phyloP scores from a whole-genome alignment of 495 filamentous ascomycete species.

The Daldinia concentrica region DNA sequence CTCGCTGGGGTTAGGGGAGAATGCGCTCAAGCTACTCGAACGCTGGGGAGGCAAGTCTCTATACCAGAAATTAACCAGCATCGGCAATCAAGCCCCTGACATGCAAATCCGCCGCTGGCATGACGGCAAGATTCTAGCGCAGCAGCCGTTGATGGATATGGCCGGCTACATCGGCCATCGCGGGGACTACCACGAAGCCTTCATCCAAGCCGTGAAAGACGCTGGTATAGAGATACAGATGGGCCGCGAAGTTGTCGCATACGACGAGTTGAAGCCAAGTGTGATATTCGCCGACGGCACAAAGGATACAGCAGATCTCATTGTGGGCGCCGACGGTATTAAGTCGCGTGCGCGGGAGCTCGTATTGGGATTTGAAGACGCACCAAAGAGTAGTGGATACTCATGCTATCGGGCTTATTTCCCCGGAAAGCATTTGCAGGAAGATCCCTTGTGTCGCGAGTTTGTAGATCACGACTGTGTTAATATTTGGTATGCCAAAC shows the following conservation, averaged over 20 bases:
- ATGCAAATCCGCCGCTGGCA: constrained; percentile 64
- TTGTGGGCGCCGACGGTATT: constrained; percentile 56
- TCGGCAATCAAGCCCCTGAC: constrained; percentile 62
- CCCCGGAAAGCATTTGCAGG: constrained; percentile 51
- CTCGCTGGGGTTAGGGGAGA: constrained; percentile 61
- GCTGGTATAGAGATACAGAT: constrained; percentile 60
- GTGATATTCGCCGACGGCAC: constrained; percentile 52
- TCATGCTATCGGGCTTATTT: constrained; percentile 61
- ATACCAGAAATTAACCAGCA: constrained; percentile 54
- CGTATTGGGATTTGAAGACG: constrained; percentile 57
- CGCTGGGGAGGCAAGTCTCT: constrained; percentile 58
- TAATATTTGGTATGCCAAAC: constrained; percentile 55
- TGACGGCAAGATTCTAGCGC: constrained; percentile 61
- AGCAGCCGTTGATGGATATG: constrained; percentile 67
- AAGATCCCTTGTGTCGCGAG: constrained; percentile 56
- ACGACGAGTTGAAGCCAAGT: constrained; percentile 55
- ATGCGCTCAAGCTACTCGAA: constrained; percentile 60
- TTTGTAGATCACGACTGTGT: constrained; percentile 60
- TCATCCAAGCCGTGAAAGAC: constrained; percentile 58
- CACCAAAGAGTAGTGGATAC: constrained; percentile 59
- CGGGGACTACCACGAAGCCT: constrained; percentile 62
- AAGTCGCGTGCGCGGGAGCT: constrained; percentile 57
- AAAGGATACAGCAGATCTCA: constrained; percentile 44
- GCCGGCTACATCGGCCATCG: constrained; percentile 63
- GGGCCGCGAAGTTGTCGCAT: constrained; percentile 57